Conservation (phyloP, 2,329 filamentous ascomycete genomes). For the Aureobasidium sp. region DNA sequence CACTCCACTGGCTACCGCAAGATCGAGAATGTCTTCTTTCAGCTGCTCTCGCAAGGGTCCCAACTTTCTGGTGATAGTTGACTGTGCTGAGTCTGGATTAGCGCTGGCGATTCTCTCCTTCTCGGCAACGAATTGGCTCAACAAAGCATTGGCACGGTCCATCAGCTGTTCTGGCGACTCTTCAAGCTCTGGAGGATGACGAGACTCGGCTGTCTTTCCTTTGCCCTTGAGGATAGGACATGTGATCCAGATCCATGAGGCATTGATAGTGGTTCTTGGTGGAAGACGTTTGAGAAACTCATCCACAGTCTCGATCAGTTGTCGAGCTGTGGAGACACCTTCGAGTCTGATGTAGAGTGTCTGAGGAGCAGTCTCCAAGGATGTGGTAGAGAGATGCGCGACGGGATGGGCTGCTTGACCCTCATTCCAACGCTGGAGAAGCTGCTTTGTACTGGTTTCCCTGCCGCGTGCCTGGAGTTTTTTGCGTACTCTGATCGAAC, state of each 20-base stretch:
- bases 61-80: slow-evolving; percentile 42
- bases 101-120: slow-evolving; percentile 57
- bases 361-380: slow-evolving; percentile 7
- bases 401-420: not conserved
- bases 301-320: slow-evolving; percentile 68
- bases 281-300: slow-evolving; percentile 75
- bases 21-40: slow-evolving; percentile 61
- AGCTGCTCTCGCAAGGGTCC: slow-evolving; percentile 47
- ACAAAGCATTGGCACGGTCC: slow-evolving; percentile 60
- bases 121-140: slow-evolving; percentile 53
- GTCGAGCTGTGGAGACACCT: slow-evolving; percentile 61
- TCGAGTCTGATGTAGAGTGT: slow-evolving; percentile 67
- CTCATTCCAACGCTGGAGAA: not conserved
- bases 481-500: not conserved
- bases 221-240: slow-evolving; percentile 62
- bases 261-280: slow-evolving; percentile 65
- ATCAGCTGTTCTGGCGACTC: not conserved
- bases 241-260: slow-evolving; percentile 78
- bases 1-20: slow-evolving; percentile 67
- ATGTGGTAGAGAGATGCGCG: not conserved
- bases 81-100: slow-evolving; percentile 52
- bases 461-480: not conserved
- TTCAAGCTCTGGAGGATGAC: slow-evolving; percentile 49
- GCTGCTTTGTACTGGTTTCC: not conserved
- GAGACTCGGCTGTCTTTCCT: slow-evolving; percentile 45